Percentiles rank a stretch among this genome's conserved stretches.
Evolutionary conservation across 441 rosid genomes (phyloP).

Genomic region (Populus hybrid): DNA sequence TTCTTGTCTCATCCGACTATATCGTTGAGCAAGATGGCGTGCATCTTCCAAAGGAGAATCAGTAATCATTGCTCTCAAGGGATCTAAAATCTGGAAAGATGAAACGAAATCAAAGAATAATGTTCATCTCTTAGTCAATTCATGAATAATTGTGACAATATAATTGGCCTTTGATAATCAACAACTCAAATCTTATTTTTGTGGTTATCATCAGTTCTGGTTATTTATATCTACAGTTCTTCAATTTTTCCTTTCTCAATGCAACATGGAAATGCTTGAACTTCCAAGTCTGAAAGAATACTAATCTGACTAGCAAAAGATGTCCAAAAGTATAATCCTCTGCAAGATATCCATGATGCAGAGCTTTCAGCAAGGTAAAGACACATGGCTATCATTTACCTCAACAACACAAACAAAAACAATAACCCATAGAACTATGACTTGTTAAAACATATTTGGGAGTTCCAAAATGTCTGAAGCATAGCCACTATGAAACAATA

Average conservation of each 20-base stretch:
- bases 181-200: neutral
- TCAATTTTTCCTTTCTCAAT: neutral
- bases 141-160: neutral
- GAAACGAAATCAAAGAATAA: slow-evolving; percentile 6
- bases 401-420: neutral
- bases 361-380: neutral
- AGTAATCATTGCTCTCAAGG: slow-evolving; percentile 74
- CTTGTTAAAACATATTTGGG: neutral
- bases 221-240: neutral
- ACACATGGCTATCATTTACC: neutral
- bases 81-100: slow-evolving; percentile 69
- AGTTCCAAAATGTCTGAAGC: neutral
- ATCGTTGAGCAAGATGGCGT: slow-evolving; percentile 92
- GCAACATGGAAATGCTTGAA: too few relatives aligned
- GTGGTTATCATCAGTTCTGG: neutral
- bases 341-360: neutral
- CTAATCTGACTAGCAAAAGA: neutral
- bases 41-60: slow-evolving; percentile 91
- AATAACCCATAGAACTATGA: neutral
- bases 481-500: neutral
- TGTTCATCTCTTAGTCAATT: slow-evolving; percentile 6
- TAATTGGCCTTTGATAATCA: neutral
- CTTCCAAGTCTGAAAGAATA: neutral
- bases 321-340: neutral
- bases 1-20: slow-evolving; percentile 96